These are phyloP conservation scores for Juglanconis juglandina DNA, from an alignment of 2,329 filamentous ascomycete species.

Conservation along the genomic window DNA sequence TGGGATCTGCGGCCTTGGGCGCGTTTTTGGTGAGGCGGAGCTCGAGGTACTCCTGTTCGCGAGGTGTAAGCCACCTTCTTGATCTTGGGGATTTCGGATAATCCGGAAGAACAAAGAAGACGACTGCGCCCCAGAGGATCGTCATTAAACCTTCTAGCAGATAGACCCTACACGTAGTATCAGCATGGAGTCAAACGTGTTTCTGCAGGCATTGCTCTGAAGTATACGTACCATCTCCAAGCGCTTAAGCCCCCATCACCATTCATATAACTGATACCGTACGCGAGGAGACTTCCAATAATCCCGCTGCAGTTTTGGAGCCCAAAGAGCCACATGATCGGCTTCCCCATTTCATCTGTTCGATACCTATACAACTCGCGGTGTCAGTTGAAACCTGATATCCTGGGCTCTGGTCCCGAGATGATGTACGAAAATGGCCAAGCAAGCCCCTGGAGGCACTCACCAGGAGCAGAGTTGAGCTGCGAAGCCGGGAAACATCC, in stretches of 20 bases:
- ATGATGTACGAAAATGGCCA: no score
- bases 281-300: slow-evolving; percentile 31
- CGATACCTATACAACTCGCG: slow-evolving; percentile 29
- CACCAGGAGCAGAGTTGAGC: slow-evolving; percentile 41
- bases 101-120: slow-evolving; percentile 40
- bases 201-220: neutral
- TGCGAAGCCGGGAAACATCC: slow-evolving; percentile 39
- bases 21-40: slow-evolving; percentile 35
- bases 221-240: slow-evolving; percentile 19
- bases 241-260: slow-evolving; percentile 24
- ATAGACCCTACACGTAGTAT: slow-evolving; percentile 32
- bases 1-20: slow-evolving; percentile 33
- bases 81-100: slow-evolving; percentile 35
- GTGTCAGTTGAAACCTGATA: no score
- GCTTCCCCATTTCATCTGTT: slow-evolving; percentile 40
- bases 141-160: slow-evolving; percentile 41
- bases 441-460: neutral
- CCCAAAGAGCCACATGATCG: slow-evolving; percentile 41
- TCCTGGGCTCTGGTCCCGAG: no score
- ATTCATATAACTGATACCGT: slow-evolving; percentile 28
- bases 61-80: slow-evolving; percentile 32
- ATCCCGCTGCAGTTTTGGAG: slow-evolving; percentile 34
- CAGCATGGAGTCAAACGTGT: neutral
- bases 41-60: slow-evolving; percentile 39
- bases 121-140: slow-evolving; percentile 34